Base-by-base conservation (phyloP, 108 stramenopile species). In the Thalassiosira profunda region DNA sequence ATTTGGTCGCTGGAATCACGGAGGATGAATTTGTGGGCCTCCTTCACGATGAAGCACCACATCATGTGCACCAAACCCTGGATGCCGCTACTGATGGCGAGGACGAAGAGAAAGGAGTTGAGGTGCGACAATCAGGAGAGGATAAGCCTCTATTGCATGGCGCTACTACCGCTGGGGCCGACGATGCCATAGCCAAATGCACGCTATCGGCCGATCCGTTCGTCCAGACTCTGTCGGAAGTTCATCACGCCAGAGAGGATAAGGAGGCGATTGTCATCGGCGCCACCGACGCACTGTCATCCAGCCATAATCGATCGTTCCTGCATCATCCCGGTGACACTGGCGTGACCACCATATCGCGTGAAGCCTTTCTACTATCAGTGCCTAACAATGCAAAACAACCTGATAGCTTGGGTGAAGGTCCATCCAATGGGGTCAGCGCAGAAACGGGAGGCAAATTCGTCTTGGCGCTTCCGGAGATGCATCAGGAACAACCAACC, bases 381-480 rank as follows among this genome's bases (percentile, higher is more conserved):
- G 37, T 18, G 17, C 33, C 23, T 24, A 23, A 6, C 67, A 25
- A 23, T 8, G 43, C 20, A 12, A 21, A 31, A 15, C 29, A 34
- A 11, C 54, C 24, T 12, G 12, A 28, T 5, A 21, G 0, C 30
- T 34, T 30, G 41, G 40, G 1, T 69, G 14, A 28, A 10, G 54
- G 51, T n/a, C 14, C 15, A 36, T 14, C 40, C 52, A 53, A 30
- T 26, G 20, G 52, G n/a, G n/a, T n/a, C 2, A 34, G 21, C 24
- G 53, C 4, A 48, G 57, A 29, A 15, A 36, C 1, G 6, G 24
- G 46, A 25, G 40, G 44, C 56, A 31, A 62, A 4, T 80, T 70
- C 28, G 60, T 80, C 3, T 30, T 80, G n/a, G 79, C 74, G 29
- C 47, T 80, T n/a, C 79, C 79, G 37, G 72, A 74, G 45, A n/a